Evolutionary conservation across 208 protist genomes (phyloP).

Genomic region (Trypanosoma brucei): DNA sequence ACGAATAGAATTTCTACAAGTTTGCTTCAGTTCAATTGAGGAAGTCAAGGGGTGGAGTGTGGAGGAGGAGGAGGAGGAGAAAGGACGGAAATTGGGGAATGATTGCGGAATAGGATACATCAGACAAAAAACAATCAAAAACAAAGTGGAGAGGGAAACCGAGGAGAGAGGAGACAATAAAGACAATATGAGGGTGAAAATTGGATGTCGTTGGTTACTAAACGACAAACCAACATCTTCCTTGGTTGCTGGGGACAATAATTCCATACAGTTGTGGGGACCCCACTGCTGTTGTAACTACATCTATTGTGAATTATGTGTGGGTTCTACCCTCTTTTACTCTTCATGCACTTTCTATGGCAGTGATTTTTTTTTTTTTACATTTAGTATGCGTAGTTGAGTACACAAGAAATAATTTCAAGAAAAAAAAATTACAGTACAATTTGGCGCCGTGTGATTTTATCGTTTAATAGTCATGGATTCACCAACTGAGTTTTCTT

Average conservation of each 20-base stretch:
- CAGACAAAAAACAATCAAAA: slow-evolving; percentile 1
- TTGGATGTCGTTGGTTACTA: not conserved
- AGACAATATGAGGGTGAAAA: slow-evolving; percentile 3
- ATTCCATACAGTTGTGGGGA: no score
- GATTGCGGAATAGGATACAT: not conserved
- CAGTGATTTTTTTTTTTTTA: no score
- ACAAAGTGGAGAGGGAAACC: not conserved
- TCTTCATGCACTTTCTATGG: no score
- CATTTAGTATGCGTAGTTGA: no score
- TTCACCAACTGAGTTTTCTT: slow-evolving; percentile 73
- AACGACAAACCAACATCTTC: no score
- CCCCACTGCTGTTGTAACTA: no score
- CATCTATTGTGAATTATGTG: no score
- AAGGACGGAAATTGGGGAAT: not conserved
- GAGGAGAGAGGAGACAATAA: slow-evolving; percentile 1
- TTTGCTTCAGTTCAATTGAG: not conserved
- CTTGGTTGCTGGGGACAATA: no score
- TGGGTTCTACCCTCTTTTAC: no score
- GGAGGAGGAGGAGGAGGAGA: no score
- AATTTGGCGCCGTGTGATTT: not conserved
- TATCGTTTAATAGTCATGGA: slow-evolving; percentile 5
- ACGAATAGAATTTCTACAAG: slow-evolving; percentile 37
- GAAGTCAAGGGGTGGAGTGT: not conserved
- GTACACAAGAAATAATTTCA: no score
- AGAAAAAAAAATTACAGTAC: no score